Evolutionary conservation across 352 stramenopile genomes (phyloP).

Genomic region (Globisporangium irregulare): DNA sequence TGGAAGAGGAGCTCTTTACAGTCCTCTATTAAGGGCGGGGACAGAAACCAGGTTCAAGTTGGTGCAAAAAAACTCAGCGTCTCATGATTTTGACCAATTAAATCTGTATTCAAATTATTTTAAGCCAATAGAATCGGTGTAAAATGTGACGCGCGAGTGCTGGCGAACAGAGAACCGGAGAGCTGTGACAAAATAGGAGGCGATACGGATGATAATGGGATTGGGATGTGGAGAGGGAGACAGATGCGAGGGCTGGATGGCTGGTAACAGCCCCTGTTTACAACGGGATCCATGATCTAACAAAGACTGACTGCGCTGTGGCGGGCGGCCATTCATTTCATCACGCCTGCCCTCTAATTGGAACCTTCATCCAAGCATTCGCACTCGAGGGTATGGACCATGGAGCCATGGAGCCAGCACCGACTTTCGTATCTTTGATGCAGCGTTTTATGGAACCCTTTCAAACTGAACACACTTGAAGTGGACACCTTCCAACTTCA

Average conservation of each 20-base stretch:
- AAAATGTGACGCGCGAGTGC: background rate
- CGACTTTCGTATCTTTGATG: background rate
- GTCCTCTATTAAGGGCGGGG: background rate
- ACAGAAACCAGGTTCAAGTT: background rate
- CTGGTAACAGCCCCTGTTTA: background rate
- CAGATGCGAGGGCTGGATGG: background rate
- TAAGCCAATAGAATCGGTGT: background rate
- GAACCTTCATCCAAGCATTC: background rate
- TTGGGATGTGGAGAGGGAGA: constrained; percentile 8
- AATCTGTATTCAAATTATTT: background rate
- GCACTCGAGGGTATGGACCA: background rate
- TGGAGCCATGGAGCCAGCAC: background rate
- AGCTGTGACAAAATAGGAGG: constrained; percentile 1
- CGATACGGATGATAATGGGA: background rate
- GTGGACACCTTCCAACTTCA: background rate
- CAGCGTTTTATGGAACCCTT: background rate
- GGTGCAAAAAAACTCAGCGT: background rate
- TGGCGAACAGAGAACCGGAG: background rate
- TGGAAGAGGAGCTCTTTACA: constrained; percentile 4
- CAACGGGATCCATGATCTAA: background rate
- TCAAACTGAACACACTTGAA: background rate
- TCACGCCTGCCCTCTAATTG: background rate
- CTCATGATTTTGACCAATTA: constrained; percentile 4
- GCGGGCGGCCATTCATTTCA: background rate
- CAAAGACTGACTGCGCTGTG: background rate